phyloP scores from a whole-genome alignment of 768 basidiomycete genomes.

The Exsudoporus frostii region DNA sequence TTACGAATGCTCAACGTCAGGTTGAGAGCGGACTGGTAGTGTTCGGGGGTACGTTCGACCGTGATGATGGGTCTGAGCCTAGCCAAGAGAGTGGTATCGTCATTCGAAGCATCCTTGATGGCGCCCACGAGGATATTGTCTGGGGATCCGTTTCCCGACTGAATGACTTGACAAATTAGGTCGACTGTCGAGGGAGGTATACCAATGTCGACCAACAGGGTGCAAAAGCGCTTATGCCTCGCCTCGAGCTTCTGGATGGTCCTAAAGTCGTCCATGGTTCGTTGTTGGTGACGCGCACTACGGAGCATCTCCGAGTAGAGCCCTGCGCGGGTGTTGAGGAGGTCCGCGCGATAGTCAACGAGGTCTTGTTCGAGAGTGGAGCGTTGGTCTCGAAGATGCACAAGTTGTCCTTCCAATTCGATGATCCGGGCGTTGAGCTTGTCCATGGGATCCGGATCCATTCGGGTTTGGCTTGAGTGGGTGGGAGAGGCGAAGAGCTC shows the following conservation, averaged over 20 bases:
- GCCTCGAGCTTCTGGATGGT: constrained; percentile 28
- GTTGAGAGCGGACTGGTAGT: constrained; percentile 46
- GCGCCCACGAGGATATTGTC: constrained; percentile 44
- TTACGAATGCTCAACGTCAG: constrained; percentile 43
- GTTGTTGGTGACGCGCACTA: constrained; percentile 27
- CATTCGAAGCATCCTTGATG: constrained; percentile 40
- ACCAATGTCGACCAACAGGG: constrained; percentile 27
- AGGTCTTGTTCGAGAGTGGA: constrained; percentile 26
- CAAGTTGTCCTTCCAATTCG: constrained; percentile 14
- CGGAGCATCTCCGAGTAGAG: constrained; percentile 30
- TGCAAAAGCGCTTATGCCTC: constrained; percentile 21
- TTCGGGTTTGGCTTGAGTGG: neutral
- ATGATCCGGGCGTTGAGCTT: constrained; percentile 7
- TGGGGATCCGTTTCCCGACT: constrained; percentile 30
- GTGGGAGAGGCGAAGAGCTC: constrained; percentile 19
- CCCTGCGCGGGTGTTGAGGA: constrained; percentile 27
- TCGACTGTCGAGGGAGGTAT: constrained; percentile 24
- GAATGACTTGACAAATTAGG: constrained; percentile 19
- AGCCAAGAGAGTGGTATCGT: constrained; percentile 41
- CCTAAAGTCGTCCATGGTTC: constrained; percentile 19
- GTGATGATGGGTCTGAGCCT: constrained; percentile 36
- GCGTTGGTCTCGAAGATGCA: constrained; percentile 13
- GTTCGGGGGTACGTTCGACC: constrained; percentile 37
- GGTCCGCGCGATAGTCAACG: constrained; percentile 25
- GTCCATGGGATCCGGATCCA: neutral